A percentile compares a stretch with the other conserved stretches of the same genome.
Conservation (phyloP, 257 asterid genomes). For the Handroanthus guayacan region DNA sequence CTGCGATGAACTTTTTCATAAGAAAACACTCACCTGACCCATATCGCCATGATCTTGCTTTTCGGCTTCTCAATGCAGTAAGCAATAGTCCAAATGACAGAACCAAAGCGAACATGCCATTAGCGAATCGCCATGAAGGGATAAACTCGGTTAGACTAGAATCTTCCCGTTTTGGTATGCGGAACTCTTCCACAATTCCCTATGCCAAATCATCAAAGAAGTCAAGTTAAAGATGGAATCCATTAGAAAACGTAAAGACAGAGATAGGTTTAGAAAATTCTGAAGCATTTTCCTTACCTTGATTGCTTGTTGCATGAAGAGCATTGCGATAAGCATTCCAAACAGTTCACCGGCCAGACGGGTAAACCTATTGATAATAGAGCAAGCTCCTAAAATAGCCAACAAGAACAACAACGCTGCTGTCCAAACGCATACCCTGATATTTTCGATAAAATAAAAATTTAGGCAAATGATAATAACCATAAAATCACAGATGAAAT, state of each 20-base stretch:
- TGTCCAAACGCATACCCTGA: constrained; percentile 99
- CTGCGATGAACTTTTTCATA: constrained; percentile 4
- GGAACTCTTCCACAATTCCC: constrained; percentile 94
- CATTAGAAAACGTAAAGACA: neutral
- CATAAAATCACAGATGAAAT: neutral
- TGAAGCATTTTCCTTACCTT: constrained; percentile 48
- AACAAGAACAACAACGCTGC: constrained; percentile 76
- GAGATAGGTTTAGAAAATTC: neutral
- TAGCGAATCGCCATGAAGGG: constrained; percentile 91
- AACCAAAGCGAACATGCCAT: constrained; percentile 88
- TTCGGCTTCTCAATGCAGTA: constrained; percentile 83
- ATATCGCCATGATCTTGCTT: constrained; percentile 90
- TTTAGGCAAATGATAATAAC: constrained; percentile 9
- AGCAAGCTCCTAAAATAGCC: constrained; percentile 91
- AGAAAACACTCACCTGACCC: constrained; percentile 66
- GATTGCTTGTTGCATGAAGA: constrained; percentile 93
- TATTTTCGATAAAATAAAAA: neutral
- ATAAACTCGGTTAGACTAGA: constrained; percentile 47
- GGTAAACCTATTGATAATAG: constrained; percentile 91
- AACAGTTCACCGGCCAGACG: constrained; percentile 94
- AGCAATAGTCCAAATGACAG: constrained; percentile 76
- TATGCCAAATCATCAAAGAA: constrained; percentile 28
- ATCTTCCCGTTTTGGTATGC: constrained; percentile 69
- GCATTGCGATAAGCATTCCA: constrained; percentile 97
- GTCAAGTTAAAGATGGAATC: constrained; percentile 15